These are phyloP conservation scores for Geranium incanum DNA, from an alignment of 441 rosid species.

Conservation along the genomic window DNA sequence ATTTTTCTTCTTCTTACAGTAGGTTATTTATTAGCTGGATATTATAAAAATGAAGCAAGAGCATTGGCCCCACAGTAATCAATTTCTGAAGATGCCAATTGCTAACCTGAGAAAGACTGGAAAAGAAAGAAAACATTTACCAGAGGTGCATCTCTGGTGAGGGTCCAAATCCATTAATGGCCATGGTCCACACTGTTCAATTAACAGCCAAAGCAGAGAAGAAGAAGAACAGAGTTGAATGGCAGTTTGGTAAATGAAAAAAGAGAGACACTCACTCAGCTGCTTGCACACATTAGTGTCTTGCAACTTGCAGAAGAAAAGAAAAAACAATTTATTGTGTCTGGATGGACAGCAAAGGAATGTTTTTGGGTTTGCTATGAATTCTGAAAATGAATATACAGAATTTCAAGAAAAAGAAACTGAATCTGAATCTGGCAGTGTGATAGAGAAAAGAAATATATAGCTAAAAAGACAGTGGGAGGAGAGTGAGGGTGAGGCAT, in stretches of 20 bases:
- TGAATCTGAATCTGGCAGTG: constrained; percentile 10
- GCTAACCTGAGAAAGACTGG: constrained; percentile 2
- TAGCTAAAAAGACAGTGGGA: constrained; percentile 1
- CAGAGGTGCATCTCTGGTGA: constrained; percentile 7
- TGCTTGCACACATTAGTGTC: neutral
- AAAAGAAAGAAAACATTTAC: neutral
- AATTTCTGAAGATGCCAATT: neutral
- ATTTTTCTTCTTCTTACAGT: too few relatives aligned
- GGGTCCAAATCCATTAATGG: constrained; percentile 9
- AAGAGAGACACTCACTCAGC: neutral
- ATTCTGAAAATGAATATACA: neutral
- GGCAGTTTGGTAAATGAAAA: neutral
- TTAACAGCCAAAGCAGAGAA: neutral
- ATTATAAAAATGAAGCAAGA: neutral
- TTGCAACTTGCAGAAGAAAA: neutral
- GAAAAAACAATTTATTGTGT: neutral
- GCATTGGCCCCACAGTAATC: neutral
- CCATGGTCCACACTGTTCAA: neutral
- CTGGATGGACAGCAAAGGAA: constrained; percentile 5
- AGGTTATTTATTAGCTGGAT: neutral
- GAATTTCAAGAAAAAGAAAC: neutral
- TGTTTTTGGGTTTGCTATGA: neutral
- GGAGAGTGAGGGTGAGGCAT: constrained; percentile 23
- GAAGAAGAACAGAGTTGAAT: neutral
- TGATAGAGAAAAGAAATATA: constrained; percentile 11